Evolutionary conservation across 176 grass and related monocot species (phyloP), one percentile per base, ranked within the genome.

Genomic region (sorghum (Sorghum bicolor)): DNA sequence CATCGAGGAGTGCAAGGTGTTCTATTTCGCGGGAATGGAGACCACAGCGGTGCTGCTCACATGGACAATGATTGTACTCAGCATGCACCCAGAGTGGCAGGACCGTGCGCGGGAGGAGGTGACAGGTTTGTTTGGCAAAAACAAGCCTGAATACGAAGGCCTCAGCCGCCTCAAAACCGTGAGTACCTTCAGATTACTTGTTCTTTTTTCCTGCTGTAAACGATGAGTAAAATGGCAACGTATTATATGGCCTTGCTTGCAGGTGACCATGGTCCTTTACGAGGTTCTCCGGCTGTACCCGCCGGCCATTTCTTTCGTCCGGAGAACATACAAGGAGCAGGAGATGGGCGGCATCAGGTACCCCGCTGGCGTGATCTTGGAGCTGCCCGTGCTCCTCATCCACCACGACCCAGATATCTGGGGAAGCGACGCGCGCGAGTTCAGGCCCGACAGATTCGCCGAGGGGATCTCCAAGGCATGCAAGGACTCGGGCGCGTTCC

Each of bases 1-100:
- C 37, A 88, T 97, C 1, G 94, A 88, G 55, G 94, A 97, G 69
- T 97, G 94, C 80, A 97, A 94, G 78, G 2, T 97, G 0, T 90
- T 94, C 79, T 97, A 97, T 74, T 94, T 97, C 72, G 92, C 94
- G 31, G 94, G 94, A n/a, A 86, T 88, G 67, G 89, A 97, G 69
- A 97, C 89, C 19, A 97, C 94, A 1, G 82, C 94, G 0, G 85
- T 92, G 43, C 55, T 97, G 38, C 87, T 97, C 26, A 97, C 92
- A 1, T 97, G 91, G 91, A 90, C 94, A 3, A 89, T 97, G 79
- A 22, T 92, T 5, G 10, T 89, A 5, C 61, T 97, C 3, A 90
- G 92, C 68, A 90, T 94, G 87, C 82, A 97, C 74, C 89, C 91
- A 0, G 77, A 85, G 31, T 97, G 92, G 92, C 94, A 94, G 74